phyloP scores from a whole-genome alignment of 2,329 filamentous ascomycete genomes.

The Venturiaceae sp. region DNA sequence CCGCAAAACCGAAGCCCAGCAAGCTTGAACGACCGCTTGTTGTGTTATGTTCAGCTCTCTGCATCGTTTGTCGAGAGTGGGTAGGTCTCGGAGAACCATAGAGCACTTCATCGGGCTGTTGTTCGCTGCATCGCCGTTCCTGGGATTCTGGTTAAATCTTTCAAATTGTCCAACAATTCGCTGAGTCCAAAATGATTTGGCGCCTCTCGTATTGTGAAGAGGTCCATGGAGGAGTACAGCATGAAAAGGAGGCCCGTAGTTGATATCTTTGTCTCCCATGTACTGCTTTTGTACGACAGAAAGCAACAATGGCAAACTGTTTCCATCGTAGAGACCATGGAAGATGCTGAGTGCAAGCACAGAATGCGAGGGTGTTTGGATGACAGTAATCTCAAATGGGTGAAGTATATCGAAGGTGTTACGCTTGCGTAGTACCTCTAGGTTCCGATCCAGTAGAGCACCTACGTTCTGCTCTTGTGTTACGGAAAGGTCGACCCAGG shows the following conservation, averaged over 20 bases:
- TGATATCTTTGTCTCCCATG: conserved; percentile 14
- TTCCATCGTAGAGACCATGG: conserved; percentile 81
- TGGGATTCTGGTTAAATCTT: neutral
- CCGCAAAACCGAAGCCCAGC: conserved; percentile 51
- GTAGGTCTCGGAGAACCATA: conserved; percentile 26
- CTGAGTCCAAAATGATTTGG: conserved; percentile 56
- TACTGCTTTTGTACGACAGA: conserved; percentile 47
- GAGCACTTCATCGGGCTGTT: conserved; percentile 20
- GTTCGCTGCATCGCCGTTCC: neutral
- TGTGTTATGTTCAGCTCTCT: conserved; percentile 59
- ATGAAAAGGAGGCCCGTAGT: conserved; percentile 47
- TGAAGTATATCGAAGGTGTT: conserved; percentile 23
- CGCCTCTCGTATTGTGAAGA: conserved; percentile 35
- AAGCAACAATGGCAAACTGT: conserved; percentile 62
- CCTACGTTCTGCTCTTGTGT: conserved; percentile 25
- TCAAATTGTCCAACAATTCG: neutral
- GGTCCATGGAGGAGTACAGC: conserved; percentile 63
- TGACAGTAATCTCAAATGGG: conserved; percentile 43
- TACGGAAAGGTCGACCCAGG: conserved; percentile 34
- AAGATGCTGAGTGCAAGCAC: conserved; percentile 61
- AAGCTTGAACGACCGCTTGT: conserved; percentile 72
- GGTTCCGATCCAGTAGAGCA: conserved; percentile 12
- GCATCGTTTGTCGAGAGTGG: conserved; percentile 37
- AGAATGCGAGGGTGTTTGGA: conserved; percentile 21
- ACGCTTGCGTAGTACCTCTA: neutral